Base-by-base conservation (phyloP, 805 yeast species). In the Blastobotrys peoriensis region DNA sequence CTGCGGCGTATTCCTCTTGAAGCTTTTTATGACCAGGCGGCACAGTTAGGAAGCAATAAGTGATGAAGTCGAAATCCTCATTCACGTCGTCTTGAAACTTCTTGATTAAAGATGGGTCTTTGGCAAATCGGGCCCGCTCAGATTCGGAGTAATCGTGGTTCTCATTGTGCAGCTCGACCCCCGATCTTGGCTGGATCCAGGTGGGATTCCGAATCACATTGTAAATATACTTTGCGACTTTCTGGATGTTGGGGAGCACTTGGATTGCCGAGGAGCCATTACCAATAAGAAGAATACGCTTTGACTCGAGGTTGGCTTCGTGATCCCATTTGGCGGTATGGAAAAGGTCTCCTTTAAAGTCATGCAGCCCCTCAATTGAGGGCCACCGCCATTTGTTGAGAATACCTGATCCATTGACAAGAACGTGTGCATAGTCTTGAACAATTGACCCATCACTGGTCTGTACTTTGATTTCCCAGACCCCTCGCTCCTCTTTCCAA, bases 261-360 rank as follows among this genome's bases (percentile, higher is more conserved):
- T 63, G 66, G 15, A 61, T 54, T 3, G 66, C 70, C 13, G 65
- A 57, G 2, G 70, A 53, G 5, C 68, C 65, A 37, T 53, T 56
- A 2, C 72, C 70, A 16, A 66, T 52, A 1, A 65, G 53, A 13
- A 62, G 61, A 2, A 63, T 53, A 5, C 45, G 47, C 44, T 65
- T 63, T 27, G 51, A 58, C n/a, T 35, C 44, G 37, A 54, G 43
- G 15, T 52, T 56, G 18, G 45, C 44, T 4, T 53, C 51, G 4
- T 51, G 52, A 33, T 66, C 59, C 64, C 67, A 65, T 13, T 48
- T 46, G 10, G 66, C 59, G n/a, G 60, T 56, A 45, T 65, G 69
- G 13, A 62, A 33, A 9, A 57, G 43, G 5, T 49, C 38, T 10
- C 69, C 67, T 30, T 55, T 43, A 34, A 62, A 65, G 19, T 46